Evolutionary conservation across 2,329 filamentous ascomycete species (phyloP), one percentile per base, ranked within the genome.

Genomic region (Fusarium sp.): DNA sequence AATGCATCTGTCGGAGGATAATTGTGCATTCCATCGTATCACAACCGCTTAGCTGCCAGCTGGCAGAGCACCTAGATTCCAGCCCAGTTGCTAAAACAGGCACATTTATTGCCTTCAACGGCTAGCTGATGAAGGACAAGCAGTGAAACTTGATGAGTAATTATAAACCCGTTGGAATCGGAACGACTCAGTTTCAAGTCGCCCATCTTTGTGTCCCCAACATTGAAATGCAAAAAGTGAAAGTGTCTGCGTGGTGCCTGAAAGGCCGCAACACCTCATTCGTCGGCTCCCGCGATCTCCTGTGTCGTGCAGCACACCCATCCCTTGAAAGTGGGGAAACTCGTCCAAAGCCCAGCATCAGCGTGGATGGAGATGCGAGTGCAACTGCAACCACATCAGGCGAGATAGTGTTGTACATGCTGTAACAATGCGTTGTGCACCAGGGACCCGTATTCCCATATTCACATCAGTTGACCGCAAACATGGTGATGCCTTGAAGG

Each of bases 281-380:
- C 69, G 76, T 66, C 57, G 44, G 56, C 30, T 75, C 60, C 57
- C 60, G 44, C 61, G 66, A 76, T 67, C 76, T 74, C 70, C 74
- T 78, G 76, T 78, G 76, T 78, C 73, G 63, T 78, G 76, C 76
- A 78, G 67, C 73, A 73, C 74, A 77, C 70, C 57, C 55, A 61
- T 62, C 55, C 47, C 50, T 47, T 61, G 41, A 42, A 44, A 45
- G 74, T 68, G 63, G 65, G 15, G 51, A 68, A 26, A 36, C 39
- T 41, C 54, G 26, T 47, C 44, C 72, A 76, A 73, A 73, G 70
- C 56, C 58, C 58, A 59, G 53, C 32, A 47, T 63, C 51, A 47
- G 35, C 47, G 42, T 63, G 39, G 42, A 66, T 60, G 42, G 36
- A 55, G 44, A 63, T 73, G 69, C 50, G 66, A 74, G 15, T 69